Base-by-base conservation (phyloP, 345 rosid species). In the Linum tenue region DNA sequence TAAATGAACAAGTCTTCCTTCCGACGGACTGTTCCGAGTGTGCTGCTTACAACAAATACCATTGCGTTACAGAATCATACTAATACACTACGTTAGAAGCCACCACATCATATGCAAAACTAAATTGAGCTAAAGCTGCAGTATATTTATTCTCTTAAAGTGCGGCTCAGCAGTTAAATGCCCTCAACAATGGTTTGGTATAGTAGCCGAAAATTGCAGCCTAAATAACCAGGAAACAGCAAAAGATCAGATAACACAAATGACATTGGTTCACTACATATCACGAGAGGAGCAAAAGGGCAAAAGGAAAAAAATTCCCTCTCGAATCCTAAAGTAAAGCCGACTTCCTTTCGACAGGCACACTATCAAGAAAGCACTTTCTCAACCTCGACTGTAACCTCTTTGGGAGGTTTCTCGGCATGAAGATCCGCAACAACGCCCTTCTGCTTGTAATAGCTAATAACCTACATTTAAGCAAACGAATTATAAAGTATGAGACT, bases 341-440 rank as follows among this genome's bases (percentile, higher is more conserved):
- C 31, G 31, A 22, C 31, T 22, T 22, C 0, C 31, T 22, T 22
- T 22, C 31, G 31, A 22, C 31, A 22, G 31, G 31, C 31, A 22
- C 31, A 22, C 60, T 64, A 65, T 3, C 63, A 72, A 42, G 90
- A 83, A 59, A 95, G 86, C 56, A 35, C 91, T 64, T 85, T 91
- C 83, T 80, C 83, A 75, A 95, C 88, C 82, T 77, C 96, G 6
- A 70, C 51, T 0, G 90, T 83, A 62, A 95, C 97, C 62, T 84
- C 90, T 72, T 82, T 74, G 0, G 90, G 95, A 17, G 90, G 72
- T 76, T 92, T 92, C 81, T 85, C 96, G 0, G 97, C 98, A 22
- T 72, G 92, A 70, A 92, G 85, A 59, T 90, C 75, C 37, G 82
- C 92, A 42, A 88, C 78, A 65, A 72, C 65, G 16, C 96, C 82